Evolutionary conservation across 106 monocot species (phyloP).

Genomic region (Triglochin maritima): DNA sequence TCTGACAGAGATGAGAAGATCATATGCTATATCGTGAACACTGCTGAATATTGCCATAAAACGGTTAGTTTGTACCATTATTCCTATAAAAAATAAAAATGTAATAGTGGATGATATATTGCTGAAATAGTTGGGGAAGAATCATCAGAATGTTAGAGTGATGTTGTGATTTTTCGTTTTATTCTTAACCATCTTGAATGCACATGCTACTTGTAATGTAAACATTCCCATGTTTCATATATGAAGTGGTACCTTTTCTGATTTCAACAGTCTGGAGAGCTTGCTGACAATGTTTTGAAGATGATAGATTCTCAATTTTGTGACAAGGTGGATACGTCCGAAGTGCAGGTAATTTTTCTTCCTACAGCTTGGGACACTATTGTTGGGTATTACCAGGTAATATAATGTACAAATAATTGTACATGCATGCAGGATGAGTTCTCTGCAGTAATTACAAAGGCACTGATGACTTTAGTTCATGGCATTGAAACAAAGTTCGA

Average conservation of each 20-base stretch:
- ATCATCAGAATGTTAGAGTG: neutral
- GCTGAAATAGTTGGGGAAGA: neutral
- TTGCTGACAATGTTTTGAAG: conserved; percentile 97
- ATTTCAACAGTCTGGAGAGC: conserved; percentile 69
- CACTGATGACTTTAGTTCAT: conserved; percentile 83
- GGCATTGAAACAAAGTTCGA: conserved; percentile 99
- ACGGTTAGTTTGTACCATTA: conserved; percentile 41
- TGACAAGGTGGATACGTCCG: conserved; percentile 91
- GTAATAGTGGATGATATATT: neutral
- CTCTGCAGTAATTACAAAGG: conserved; percentile 88
- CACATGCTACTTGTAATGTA: neutral
- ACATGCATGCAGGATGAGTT: conserved; percentile 72
- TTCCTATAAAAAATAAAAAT: neutral
- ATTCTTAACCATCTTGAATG: too few species aligned
- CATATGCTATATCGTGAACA: conserved; percentile 97
- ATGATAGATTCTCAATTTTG: conserved; percentile 76
- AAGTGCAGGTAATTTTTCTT: conserved; percentile 68
- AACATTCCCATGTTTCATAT: neutral
- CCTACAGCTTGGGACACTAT: neutral
- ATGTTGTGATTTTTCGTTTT: neutral
- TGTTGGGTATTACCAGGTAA: neutral
- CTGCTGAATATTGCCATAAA: conserved; percentile 95
- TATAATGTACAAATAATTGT: neutral
- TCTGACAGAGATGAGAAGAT: conserved; percentile 95
- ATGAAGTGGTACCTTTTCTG: neutral